phyloP scores from a whole-genome alignment of 2,329 filamentous ascomycete species.

The Penicillium brasilianum region DNA sequence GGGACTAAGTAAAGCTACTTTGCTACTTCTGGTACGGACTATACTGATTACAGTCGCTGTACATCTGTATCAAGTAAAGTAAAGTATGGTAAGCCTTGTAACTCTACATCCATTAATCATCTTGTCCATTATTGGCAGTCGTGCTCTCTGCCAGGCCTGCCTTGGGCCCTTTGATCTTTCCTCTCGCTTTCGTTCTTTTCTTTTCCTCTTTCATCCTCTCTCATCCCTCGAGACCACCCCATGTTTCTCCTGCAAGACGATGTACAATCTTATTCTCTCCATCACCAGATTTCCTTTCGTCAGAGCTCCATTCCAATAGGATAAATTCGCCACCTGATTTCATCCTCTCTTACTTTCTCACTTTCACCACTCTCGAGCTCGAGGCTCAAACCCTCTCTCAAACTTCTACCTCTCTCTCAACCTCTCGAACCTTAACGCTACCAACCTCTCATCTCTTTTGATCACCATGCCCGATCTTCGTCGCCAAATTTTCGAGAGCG shows the following conservation, averaged over 20 bases:
- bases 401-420: background rate
- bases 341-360: background rate
- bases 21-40: background rate
- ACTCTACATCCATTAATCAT: conserved; percentile 1
- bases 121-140: conserved; percentile 2
- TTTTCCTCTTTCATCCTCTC: conserved; percentile 19
- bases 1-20: background rate
- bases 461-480: conserved; percentile 55
- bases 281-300: conserved; percentile 20
- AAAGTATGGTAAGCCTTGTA: background rate
- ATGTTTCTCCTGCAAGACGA: conserved; percentile 24
- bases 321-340: conserved; percentile 16
- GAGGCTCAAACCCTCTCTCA: background rate
- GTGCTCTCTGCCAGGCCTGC: background rate
- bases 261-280: conserved; percentile 22
- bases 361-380: conserved; percentile 1
- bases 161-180: background rate
- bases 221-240: conserved; percentile 16
- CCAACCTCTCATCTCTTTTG: background rate
- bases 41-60: too few relatives aligned
- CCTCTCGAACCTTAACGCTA: background rate
- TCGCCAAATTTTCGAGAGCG: conserved; percentile 66
- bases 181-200: background rate
- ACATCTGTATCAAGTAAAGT: background rate
- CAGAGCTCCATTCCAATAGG: conserved; percentile 30